Conservation (phyloP, 1,284 basidiomycete species). For the Pascua guehoae region DNA sequence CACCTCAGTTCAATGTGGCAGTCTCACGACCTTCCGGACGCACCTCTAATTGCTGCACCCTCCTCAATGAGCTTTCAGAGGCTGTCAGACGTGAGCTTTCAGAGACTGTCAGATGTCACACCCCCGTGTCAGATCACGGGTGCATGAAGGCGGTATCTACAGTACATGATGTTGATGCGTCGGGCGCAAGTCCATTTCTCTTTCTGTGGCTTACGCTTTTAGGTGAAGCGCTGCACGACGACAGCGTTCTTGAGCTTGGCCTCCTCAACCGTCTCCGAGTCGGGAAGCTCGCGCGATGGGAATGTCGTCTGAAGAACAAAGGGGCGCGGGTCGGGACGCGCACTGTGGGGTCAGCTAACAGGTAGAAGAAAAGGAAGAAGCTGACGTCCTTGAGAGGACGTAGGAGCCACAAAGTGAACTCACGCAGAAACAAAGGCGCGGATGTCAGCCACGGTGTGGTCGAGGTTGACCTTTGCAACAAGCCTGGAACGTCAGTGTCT, state of each 20-base stretch:
- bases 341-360: too few species aligned
- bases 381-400: constrained; percentile 47
- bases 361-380: too few species aligned
- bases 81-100: too few species aligned
- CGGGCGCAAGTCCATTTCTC: too few species aligned
- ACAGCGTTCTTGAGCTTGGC: constrained; percentile 78
- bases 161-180: too few species aligned
- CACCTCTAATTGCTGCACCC: too few species aligned
- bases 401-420: constrained; percentile 33
- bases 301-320: constrained; percentile 84
- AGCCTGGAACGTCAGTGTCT: constrained; percentile 2
- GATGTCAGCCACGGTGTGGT: constrained; percentile 84
- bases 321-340: constrained; percentile 67
- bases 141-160: too few species aligned
- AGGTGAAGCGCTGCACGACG: constrained; percentile 69
- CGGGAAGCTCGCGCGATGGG: constrained; percentile 70
- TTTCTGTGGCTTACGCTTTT: neutral
- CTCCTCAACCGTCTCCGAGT: constrained; percentile 66
- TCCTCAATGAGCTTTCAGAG: too few species aligned
- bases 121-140: too few species aligned
- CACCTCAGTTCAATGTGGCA: too few species aligned
- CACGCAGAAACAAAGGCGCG: constrained; percentile 85
- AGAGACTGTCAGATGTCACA: too few species aligned
- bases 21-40: too few species aligned
- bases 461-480: constrained; percentile 73